Base-by-base conservation (phyloP, 2,329 filamentous ascomycete genomes). In the Purpureocillium takamizusanense region DNA sequence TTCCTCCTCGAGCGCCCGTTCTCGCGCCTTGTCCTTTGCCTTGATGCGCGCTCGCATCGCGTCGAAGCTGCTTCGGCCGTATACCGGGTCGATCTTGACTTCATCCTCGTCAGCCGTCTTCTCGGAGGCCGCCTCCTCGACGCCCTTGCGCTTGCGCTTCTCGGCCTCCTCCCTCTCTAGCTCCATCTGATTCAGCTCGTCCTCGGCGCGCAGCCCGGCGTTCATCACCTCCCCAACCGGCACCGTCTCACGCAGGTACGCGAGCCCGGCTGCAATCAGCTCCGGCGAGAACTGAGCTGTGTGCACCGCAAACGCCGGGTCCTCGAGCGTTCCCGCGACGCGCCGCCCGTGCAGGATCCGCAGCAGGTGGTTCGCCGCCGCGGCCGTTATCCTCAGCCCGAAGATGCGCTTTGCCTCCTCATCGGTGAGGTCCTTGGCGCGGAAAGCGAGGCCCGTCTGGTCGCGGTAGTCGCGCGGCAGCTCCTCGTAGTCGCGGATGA, bases 301-400 rank as follows among this genome's bases (percentile, higher is more conserved):
- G 45, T 76, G 69, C 18, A 58, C 45, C 28, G 59, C 57, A 35
- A 74, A 65, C 4, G 59, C 61, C 3, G 77, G 77, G 50, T 82
- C 78, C 10, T 76, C 69, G 31, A 82, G 61, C 3, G 77, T 80
- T 27, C 78, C 78, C 7, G 78, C 76, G 16, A 83, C 75, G 31
- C 78, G 66, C 28, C 76, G 69, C 8, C 78, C 78, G 51, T 83
- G 78, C 11, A 81, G 56, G 36, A 81, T 72, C 37, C 65, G 63
- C 36, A 82, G 56, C 32, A 81, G 55, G 33, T 57, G 59, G 51
- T 81, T 81, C 15, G 69, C 78, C 5, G 54, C 50, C 4, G 50
- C 46, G 1, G 62, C 52, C 42, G 61, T 56, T 33, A 78, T 60
- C 11, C 60, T 57, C 5, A 63, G 50, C 2, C 74, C 72, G 43